These are phyloP conservation scores for Turnera subulata DNA, from an alignment of 345 rosid genomes.

Conservation along the genomic window DNA sequence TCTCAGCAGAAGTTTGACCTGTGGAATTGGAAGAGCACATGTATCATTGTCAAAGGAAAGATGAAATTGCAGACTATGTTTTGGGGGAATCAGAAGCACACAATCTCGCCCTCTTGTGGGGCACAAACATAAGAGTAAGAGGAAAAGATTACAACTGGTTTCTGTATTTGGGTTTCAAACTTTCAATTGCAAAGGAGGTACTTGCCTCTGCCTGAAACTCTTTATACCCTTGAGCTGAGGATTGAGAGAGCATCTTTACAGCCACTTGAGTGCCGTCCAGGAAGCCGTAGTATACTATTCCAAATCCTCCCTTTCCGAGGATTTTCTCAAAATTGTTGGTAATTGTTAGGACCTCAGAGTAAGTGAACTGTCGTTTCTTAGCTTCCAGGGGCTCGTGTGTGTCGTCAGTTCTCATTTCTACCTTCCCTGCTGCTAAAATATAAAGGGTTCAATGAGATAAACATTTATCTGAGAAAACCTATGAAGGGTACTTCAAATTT, in stretches of 20 bases:
- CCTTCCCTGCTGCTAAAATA: background rate
- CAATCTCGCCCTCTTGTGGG: no score
- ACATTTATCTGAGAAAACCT: no score
- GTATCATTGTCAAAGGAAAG: no score
- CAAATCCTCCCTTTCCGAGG: slow-evolving; percentile 55
- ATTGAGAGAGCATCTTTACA: slow-evolving; percentile 53
- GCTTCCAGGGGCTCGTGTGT: no score
- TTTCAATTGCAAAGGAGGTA: no score
- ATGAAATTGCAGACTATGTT: no score
- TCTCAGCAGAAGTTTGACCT: slow-evolving; percentile 40
- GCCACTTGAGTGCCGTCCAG: slow-evolving; percentile 53
- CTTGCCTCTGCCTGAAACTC: slow-evolving; percentile 55
- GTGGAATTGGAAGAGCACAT: slow-evolving; percentile 1
- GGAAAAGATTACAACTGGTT: no score
- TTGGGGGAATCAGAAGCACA: no score
- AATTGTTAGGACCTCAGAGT: slow-evolving; percentile 30
- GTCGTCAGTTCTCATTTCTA: background rate
- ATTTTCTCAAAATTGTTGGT: slow-evolving; percentile 35
- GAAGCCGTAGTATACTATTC: slow-evolving; percentile 47
- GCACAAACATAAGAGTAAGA: no score
- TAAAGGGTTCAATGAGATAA: background rate
- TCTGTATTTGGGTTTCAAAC: no score
- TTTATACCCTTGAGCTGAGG: slow-evolving; percentile 52
- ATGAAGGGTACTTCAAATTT: no score
- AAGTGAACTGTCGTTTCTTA: slow-evolving; percentile 26